Conservation (phyloP, 2,329 filamentous ascomycete species). For the Aspergillus caelatus region DNA sequence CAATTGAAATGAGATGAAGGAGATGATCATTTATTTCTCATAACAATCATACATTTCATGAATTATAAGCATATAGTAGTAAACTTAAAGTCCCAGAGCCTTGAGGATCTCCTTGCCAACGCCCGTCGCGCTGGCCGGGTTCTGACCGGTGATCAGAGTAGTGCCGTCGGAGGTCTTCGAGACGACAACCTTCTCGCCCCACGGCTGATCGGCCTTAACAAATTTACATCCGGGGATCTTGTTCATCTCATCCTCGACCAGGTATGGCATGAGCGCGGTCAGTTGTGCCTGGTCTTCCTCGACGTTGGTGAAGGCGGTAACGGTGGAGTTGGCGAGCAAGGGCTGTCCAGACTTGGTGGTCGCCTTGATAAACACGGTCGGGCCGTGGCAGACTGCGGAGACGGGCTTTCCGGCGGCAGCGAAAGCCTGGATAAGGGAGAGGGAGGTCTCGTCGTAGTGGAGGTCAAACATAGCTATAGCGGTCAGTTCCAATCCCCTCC, state of each 20-base stretch:
- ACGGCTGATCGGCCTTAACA: slow-evolving; percentile 49
- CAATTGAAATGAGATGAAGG: background rate
- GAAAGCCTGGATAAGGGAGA: slow-evolving; percentile 52
- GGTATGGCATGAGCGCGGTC: slow-evolving; percentile 45
- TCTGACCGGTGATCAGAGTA: slow-evolving; percentile 51
- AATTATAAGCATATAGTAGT: background rate
- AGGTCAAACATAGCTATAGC: slow-evolving; percentile 54
- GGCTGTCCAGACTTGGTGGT: slow-evolving; percentile 46
- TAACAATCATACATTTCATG: slow-evolving; percentile 2
- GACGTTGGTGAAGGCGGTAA: slow-evolving; percentile 51
- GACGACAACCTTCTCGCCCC: slow-evolving; percentile 48
- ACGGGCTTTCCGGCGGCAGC: slow-evolving; percentile 53
- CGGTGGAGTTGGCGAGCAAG: slow-evolving; percentile 42
- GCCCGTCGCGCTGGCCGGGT: slow-evolving; percentile 47
- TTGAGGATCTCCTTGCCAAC: slow-evolving; percentile 49
- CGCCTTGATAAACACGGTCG: slow-evolving; percentile 48
- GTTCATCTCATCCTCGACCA: slow-evolving; percentile 48
- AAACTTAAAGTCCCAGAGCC: slow-evolving; percentile 25
- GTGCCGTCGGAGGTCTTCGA: slow-evolving; percentile 31
- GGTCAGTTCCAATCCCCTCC: background rate
- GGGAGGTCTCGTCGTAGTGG: slow-evolving; percentile 42
- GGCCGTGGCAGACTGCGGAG: slow-evolving; percentile 54
- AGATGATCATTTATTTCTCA: background rate
- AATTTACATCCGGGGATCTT: slow-evolving; percentile 43
- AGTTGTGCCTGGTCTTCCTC: slow-evolving; percentile 48